Conservation (phyloP, 176 grass and related monocot species). For the Avena insularis region DNA sequence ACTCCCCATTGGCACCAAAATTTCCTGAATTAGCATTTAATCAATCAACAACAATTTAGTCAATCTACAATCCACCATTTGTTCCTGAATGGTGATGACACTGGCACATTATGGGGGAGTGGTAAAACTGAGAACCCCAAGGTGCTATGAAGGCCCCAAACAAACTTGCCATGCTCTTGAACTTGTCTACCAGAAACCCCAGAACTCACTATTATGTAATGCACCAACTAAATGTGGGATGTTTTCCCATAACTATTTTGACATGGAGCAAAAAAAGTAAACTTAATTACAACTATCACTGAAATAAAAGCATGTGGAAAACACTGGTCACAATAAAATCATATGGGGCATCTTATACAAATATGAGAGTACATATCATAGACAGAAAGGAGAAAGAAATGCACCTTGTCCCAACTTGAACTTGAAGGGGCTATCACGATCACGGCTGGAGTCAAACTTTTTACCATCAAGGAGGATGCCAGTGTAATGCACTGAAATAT, state of each 20-base stretch:
- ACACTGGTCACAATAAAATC: background rate
- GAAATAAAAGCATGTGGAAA: background rate
- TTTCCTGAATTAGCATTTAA: background rate
- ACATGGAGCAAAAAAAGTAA: background rate
- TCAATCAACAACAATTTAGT: background rate
- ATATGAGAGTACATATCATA: background rate
- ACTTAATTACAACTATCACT: background rate
- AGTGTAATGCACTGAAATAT: constrained; percentile 89
- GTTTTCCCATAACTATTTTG: background rate
- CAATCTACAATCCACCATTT: background rate
- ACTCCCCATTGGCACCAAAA: background rate
- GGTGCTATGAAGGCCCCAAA: background rate
- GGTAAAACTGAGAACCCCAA: background rate
- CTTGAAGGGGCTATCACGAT: constrained; percentile 80
- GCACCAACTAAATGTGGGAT: background rate
- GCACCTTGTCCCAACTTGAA: constrained; percentile 97
- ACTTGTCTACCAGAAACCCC: background rate
- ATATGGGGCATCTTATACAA: background rate
- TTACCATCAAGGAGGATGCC: constrained; percentile 96
- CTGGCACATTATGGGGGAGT: background rate
- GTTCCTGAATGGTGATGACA: background rate
- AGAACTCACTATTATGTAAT: background rate
- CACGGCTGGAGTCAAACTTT: constrained; percentile 96
- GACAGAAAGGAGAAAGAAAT: background rate
- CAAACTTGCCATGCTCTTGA: background rate